phyloP scores from a whole-genome alignment of 345 rosid genomes.

The Stellera chamaejasme region DNA sequence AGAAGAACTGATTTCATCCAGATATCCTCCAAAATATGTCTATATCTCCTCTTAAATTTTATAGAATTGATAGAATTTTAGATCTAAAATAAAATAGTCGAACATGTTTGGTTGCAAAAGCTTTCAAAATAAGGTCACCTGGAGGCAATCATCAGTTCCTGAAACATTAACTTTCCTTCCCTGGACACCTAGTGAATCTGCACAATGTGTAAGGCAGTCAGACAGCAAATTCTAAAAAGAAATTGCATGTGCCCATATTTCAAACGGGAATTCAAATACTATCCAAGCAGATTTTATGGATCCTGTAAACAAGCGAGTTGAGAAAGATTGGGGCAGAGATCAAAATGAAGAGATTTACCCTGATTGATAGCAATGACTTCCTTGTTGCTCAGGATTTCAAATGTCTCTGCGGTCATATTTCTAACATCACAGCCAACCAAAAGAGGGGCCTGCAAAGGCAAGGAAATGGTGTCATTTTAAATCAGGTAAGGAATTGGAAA shows the following conservation, averaged over 20 bases:
- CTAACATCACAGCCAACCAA: conserved; percentile 91
- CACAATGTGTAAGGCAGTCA: conserved; percentile 11
- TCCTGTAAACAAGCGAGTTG: background rate
- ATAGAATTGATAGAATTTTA: too few relatives aligned
- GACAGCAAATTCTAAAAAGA: too few relatives aligned
- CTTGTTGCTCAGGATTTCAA: conserved; percentile 66
- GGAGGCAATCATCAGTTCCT: conserved; percentile 58
- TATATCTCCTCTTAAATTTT: too few relatives aligned
- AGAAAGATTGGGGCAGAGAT: background rate
- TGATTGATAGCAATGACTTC: conserved; percentile 92
- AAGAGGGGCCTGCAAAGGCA: conserved; percentile 77
- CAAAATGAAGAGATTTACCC: conserved; percentile 39
- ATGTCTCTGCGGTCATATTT: conserved; percentile 71
- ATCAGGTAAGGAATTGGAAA: background rate
- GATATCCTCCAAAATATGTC: too few relatives aligned
- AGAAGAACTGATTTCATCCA: too few relatives aligned
- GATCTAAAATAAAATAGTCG: too few relatives aligned
- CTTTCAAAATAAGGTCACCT: conserved; percentile 30
- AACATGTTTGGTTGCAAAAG: too few relatives aligned
- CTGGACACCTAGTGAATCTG: conserved; percentile 95
- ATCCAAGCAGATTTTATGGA: too few relatives aligned
- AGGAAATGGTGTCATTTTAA: background rate
- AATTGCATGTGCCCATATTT: too few relatives aligned
- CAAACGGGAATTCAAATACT: too few relatives aligned
- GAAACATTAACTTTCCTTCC: conserved; percentile 67